Percentiles rank a stretch among this genome's conserved stretches.
These are phyloP conservation scores for Penicillium sp. DNA, from an alignment of 2,329 filamentous ascomycete genomes.

Conservation along the genomic window DNA sequence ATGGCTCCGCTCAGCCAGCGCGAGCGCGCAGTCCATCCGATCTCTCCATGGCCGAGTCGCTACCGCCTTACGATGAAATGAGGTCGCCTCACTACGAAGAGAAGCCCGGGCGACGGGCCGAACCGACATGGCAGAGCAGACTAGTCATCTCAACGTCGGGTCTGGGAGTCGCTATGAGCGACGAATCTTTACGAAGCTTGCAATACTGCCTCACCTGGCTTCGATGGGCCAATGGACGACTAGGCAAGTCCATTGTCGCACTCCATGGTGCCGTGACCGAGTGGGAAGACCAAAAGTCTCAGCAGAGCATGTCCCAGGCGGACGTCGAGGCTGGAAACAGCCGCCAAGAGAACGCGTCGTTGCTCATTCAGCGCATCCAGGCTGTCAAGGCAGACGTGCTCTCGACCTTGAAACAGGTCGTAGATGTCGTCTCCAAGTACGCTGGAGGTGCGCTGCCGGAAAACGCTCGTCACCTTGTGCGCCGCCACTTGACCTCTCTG, in stretches of 20 bases:
- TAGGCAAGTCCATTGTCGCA: constrained; percentile 72
- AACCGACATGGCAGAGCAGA: constrained; percentile 71
- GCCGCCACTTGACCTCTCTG: constrained; percentile 78
- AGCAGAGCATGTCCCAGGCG: constrained; percentile 18
- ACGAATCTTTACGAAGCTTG: constrained; percentile 79
- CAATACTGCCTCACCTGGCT: constrained; percentile 83
- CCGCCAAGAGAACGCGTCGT: constrained; percentile 23
- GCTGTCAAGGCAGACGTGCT: constrained; percentile 71
- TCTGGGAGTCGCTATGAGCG: constrained; percentile 86
- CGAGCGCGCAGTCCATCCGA: constrained; percentile 60
- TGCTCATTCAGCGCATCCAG: constrained; percentile 60
- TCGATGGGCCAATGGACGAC: constrained; percentile 77
- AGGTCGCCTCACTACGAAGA: constrained; percentile 72
- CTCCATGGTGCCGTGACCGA: constrained; percentile 77
- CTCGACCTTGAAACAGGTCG: constrained; percentile 76
- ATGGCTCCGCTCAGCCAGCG: constrained; percentile 17
- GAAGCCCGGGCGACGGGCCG: constrained; percentile 33
- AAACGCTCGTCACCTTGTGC: constrained; percentile 81
- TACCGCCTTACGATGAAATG: constrained; percentile 82
- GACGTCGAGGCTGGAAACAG: constrained; percentile 25
- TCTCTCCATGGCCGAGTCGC: constrained; percentile 69
- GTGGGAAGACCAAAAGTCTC: constrained; percentile 62
- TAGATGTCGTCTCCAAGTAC: constrained; percentile 83
- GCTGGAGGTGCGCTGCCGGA: constrained; percentile 89
- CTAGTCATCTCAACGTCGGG: constrained; percentile 89